Conservation (phyloP, 305 asterid species). For the Salvia sclarea region DNA sequence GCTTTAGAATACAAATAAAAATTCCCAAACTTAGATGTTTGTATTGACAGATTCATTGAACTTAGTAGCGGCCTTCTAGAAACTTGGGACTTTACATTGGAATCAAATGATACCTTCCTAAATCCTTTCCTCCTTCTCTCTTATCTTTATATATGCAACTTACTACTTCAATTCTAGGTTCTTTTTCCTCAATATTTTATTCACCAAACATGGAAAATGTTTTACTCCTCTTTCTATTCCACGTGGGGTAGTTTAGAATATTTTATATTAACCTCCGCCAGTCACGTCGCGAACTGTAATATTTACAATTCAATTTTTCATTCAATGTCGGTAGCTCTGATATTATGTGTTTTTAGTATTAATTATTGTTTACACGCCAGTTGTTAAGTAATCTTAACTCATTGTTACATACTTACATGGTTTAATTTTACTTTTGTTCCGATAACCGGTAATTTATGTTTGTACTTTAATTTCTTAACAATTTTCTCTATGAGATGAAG, state of each 20-base stretch:
- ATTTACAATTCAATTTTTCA: too few relatives aligned
- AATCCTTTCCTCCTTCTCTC: neutral
- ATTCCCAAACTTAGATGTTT: neutral
- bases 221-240: neutral
- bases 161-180: neutral
- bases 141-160: neutral
- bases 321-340: too few relatives aligned
- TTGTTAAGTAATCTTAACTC: too few relatives aligned
- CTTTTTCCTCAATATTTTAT: neutral
- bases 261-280: too few relatives aligned
- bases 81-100: neutral
- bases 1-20: neutral
- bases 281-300: neutral
- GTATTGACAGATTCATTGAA: conserved; percentile 26
- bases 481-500: neutral
- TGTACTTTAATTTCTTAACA: too few relatives aligned
- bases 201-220: neutral
- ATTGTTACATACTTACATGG: too few relatives aligned
- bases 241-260: neutral
- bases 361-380: too few relatives aligned
- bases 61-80: conserved; percentile 13
- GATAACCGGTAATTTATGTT: too few relatives aligned
- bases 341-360: too few relatives aligned
- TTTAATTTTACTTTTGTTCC: too few relatives aligned
- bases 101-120: conserved; percentile 13